Evolutionary conservation across 257 asterid species (phyloP).

Genomic region (Solanum clarkiae): DNA sequence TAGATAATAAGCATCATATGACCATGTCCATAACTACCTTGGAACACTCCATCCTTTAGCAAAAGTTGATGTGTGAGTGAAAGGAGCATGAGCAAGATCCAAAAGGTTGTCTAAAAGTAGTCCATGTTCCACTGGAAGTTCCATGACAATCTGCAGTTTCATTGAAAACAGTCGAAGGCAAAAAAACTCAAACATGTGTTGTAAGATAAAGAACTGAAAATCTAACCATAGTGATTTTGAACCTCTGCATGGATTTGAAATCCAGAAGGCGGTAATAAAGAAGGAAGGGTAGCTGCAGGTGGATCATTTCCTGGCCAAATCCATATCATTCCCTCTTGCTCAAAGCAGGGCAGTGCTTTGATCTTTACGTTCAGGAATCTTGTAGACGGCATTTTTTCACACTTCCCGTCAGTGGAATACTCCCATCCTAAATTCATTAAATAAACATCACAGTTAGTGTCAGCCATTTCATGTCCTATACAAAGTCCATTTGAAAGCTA

Average conservation of each 20-base stretch:
- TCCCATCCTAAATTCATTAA: conserved; percentile 67
- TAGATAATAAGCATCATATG: neutral
- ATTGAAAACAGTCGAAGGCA: neutral
- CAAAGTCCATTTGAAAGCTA: neutral
- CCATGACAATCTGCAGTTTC: conserved; percentile 68
- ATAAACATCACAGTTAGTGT: neutral
- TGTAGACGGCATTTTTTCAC: conserved; percentile 96
- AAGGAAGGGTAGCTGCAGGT: conserved; percentile 65
- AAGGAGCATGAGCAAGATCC: conserved; percentile 98
- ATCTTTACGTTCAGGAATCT: conserved; percentile 57
- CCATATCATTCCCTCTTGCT: conserved; percentile 92
- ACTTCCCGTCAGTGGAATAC: conserved; percentile 76
- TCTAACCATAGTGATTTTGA: neutral
- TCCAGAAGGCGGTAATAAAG: conserved; percentile 71
- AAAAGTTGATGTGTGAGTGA: conserved; percentile 88
- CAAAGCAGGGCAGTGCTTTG: conserved; percentile 76
- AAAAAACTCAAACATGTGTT: neutral
- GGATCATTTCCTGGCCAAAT: conserved; percentile 94
- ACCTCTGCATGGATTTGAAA: conserved; percentile 96
- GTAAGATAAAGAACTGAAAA: neutral
- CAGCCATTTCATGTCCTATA: neutral
- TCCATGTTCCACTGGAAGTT: conserved; percentile 94
- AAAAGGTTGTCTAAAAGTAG: conserved; percentile 81
- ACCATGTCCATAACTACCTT: conserved; percentile 21
- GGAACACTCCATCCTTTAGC: conserved; percentile 98